A percentile compares a stretch with the other conserved stretches of the same genome.
These are phyloP conservation scores for Boletus subluridellus DNA, from an alignment of 1,284 basidiomycete genomes.

Conservation along the genomic window DNA sequence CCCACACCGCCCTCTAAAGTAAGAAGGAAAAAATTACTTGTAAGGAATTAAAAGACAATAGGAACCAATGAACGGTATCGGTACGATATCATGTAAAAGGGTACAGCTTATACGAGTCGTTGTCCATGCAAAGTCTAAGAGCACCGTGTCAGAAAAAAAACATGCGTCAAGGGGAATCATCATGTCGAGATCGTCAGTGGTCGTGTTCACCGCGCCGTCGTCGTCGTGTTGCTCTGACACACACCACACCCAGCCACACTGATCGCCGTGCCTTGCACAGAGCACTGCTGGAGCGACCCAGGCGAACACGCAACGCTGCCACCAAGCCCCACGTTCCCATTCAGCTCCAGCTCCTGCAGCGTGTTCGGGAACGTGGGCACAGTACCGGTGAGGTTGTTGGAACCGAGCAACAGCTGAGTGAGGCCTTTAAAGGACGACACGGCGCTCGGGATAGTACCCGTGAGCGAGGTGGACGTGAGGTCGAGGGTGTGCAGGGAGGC, in stretches of 20 bases:
- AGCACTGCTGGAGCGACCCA: slow-evolving; percentile 18
- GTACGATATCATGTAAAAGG: slow-evolving; percentile 15
- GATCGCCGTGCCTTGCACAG: slow-evolving; percentile 24
- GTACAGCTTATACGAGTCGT: slow-evolving; percentile 4
- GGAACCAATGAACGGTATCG: slow-evolving; percentile 2
- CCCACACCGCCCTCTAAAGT: background rate
- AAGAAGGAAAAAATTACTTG: background rate
- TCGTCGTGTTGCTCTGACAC: slow-evolving; percentile 18
- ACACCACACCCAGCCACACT: slow-evolving; percentile 22
- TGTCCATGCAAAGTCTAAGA: slow-evolving; percentile 7
- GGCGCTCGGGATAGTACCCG: slow-evolving; percentile 30
- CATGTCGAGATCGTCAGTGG: slow-evolving; percentile 4
- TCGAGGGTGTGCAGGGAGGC: slow-evolving; percentile 39
- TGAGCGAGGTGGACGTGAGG: slow-evolving; percentile 35
- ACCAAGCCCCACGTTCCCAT: slow-evolving; percentile 30
- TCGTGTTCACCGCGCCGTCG: background rate
- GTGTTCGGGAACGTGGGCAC: slow-evolving; percentile 32
- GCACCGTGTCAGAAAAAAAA: background rate
- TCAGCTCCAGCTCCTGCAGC: slow-evolving; percentile 32
- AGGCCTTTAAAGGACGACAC: slow-evolving; percentile 30
- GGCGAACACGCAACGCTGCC: slow-evolving; percentile 25
- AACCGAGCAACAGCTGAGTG: slow-evolving; percentile 33
- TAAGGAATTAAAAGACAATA: background rate
- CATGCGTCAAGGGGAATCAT: background rate
- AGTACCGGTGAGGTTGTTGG: slow-evolving; percentile 34